Evolutionary conservation across 2,329 filamentous ascomycete species (phyloP).

Genomic region (Dendrostoma leiphaemia): DNA sequence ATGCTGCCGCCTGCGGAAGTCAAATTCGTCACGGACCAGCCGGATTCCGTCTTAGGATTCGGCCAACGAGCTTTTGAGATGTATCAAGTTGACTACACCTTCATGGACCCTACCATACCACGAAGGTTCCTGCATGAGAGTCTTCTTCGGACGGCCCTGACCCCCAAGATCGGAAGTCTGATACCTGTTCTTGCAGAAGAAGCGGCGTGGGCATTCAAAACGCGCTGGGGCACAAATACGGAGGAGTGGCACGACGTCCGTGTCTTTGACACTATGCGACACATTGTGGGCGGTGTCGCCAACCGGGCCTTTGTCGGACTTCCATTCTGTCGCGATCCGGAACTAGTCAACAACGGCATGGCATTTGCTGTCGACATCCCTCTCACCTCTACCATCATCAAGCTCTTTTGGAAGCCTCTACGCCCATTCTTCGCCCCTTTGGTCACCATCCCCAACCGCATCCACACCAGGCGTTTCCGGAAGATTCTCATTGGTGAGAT

Average conservation of each 20-base stretch:
- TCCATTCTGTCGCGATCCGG: conserved; percentile 21
- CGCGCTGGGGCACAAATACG: conserved; percentile 24
- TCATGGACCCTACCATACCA: conserved; percentile 21
- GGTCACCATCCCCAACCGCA: not conserved
- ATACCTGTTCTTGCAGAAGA: conserved; percentile 29
- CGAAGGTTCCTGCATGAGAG: conserved; percentile 24
- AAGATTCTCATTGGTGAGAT: not conserved
- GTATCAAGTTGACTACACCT: conserved; percentile 28
- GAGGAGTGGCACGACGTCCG: conserved; percentile 7
- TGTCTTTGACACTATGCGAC: not conserved
- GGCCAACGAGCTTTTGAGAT: conserved; percentile 21
- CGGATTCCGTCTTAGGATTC: conserved; percentile 26
- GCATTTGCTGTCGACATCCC: conserved; percentile 18
- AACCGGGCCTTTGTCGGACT: conserved; percentile 21
- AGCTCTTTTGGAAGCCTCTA: not conserved
- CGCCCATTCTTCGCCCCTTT: not conserved
- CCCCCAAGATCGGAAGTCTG: conserved; percentile 30
- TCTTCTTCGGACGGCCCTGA: conserved; percentile 27
- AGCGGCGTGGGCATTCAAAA: conserved; percentile 23
- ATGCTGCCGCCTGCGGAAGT: conserved; percentile 27
- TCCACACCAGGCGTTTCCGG: not conserved
- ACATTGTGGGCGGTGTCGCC: not conserved
- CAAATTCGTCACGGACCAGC: conserved; percentile 28
- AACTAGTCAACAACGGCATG: conserved; percentile 21
- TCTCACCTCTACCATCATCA: not conserved